These are phyloP conservation scores for Verticillium tricorpus DNA, from an alignment of 2,329 filamentous ascomycete genomes.

Conservation along the genomic window DNA sequence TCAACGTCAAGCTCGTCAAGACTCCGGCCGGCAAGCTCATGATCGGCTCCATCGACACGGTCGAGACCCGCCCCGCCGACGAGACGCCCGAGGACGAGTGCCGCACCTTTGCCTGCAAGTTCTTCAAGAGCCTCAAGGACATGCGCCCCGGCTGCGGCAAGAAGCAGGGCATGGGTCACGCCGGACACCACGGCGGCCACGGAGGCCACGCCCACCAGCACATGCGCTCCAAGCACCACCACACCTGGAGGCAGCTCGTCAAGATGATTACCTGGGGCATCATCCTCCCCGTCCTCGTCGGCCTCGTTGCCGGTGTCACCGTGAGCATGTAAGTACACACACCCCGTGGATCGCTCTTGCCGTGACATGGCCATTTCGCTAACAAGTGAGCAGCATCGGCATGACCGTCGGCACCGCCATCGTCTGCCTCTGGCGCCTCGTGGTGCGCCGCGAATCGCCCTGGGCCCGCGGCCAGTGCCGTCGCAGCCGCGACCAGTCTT, in stretches of 20 bases:
- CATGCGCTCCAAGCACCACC: slow-evolving; percentile 18
- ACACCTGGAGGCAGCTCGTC: slow-evolving; percentile 42
- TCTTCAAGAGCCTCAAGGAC: slow-evolving; percentile 32
- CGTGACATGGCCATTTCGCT: slow-evolving; percentile 12
- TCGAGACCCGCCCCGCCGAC: slow-evolving; percentile 15
- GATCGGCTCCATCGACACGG: slow-evolving; percentile 41
- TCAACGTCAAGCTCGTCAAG: slow-evolving; percentile 60
- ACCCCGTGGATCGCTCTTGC: slow-evolving; percentile 14
- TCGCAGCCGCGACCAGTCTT: slow-evolving; percentile 22
- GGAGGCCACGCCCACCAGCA: slow-evolving; percentile 24
- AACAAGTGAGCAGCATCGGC: slow-evolving; percentile 40
- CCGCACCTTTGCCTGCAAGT: slow-evolving; percentile 48
- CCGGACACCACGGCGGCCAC: slow-evolving; percentile 18
- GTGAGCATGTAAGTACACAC: slow-evolving; percentile 53
- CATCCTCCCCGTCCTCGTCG: slow-evolving; percentile 63
- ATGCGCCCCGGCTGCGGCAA: slow-evolving; percentile 29
- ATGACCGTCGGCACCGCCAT: slow-evolving; percentile 62
- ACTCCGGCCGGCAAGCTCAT: slow-evolving; percentile 49
- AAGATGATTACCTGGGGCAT: slow-evolving; percentile 57
- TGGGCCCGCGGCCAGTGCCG: slow-evolving; percentile 24
- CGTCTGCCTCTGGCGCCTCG: slow-evolving; percentile 52
- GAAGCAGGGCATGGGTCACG: slow-evolving; percentile 13
- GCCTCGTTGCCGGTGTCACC: slow-evolving; percentile 62
- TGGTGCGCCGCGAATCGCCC: slow-evolving; percentile 36
- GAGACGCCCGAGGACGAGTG: slow-evolving; percentile 25